A percentile compares a stretch with the other conserved stretches of the same genome.
These are phyloP conservation scores for Lumnitzera racemosa DNA, from an alignment of 345 rosid species.

Conservation along the genomic window DNA sequence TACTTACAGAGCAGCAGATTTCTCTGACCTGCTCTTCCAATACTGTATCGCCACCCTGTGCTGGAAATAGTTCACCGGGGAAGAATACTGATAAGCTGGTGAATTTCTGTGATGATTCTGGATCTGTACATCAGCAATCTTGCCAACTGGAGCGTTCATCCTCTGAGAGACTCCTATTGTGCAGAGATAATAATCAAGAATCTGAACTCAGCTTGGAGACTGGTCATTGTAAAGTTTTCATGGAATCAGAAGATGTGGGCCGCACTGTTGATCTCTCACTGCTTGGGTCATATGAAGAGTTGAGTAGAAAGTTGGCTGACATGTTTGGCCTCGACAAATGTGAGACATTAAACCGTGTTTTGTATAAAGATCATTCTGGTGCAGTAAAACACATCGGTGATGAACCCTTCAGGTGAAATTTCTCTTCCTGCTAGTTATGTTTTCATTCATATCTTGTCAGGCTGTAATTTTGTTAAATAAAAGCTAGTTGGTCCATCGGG, in stretches of 20 bases:
- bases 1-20: constrained; percentile 39
- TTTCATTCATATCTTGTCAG: not conserved
- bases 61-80: constrained; percentile 26
- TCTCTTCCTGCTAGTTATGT: not conserved
- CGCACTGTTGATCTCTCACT: constrained; percentile 44
- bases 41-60: constrained; percentile 20
- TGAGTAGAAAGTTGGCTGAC: constrained; percentile 34
- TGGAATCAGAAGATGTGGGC: constrained; percentile 52
- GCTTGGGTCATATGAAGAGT: constrained; percentile 36
- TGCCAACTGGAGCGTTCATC: constrained; percentile 23
- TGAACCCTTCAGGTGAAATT: constrained; percentile 36
- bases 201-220: constrained; percentile 23
- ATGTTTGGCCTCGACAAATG: constrained; percentile 37
- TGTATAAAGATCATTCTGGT: constrained; percentile 33
- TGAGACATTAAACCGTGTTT: constrained; percentile 26
- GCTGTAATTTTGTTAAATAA: not conserved
- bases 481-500: not conserved
- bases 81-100: constrained; percentile 25
- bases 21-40: constrained; percentile 34
- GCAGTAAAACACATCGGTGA: constrained; percentile 37
- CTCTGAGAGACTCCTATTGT: constrained; percentile 27
- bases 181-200: constrained; percentile 22
- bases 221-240: constrained; percentile 51
- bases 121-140: constrained; percentile 26
- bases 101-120: constrained; percentile 24